A percentile compares a stretch with the other conserved stretches of the same genome.
Evolutionary conservation across 2,329 filamentous ascomycete species (phyloP).

Genomic region (Scedosporium dehoogii): DNA sequence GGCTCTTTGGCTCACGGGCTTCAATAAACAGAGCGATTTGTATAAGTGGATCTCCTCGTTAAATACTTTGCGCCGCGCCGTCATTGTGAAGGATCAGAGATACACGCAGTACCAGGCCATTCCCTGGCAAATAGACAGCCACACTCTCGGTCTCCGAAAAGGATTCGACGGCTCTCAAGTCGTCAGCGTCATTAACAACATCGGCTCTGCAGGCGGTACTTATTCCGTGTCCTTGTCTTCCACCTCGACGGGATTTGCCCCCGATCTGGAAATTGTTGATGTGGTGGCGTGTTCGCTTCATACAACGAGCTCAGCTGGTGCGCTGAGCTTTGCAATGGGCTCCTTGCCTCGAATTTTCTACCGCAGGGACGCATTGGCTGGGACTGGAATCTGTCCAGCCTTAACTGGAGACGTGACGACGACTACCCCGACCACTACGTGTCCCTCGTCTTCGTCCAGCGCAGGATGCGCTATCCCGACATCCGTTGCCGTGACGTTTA

Average conservation of each 20-base stretch:
- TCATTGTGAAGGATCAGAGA: constrained; percentile 8
- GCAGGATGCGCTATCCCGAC: not conserved
- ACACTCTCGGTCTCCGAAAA: constrained; percentile 10
- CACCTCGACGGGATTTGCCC: constrained; percentile 8
- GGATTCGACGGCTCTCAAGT: constrained; percentile 8
- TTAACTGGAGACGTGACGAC: not conserved
- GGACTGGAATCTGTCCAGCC: constrained; percentile 7
- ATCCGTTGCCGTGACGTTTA: constrained; percentile 30
- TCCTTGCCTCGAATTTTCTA: constrained; percentile 10
- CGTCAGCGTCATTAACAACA: constrained; percentile 10
- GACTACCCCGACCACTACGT: not conserved
- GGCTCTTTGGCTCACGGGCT: constrained; percentile 8
- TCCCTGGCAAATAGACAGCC: constrained; percentile 9
- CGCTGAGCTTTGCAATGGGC: constrained; percentile 8
- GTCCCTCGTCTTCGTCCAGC: not conserved
- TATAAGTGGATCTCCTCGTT: constrained; percentile 9
- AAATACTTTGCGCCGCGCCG: constrained; percentile 7
- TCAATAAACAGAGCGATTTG: constrained; percentile 8
- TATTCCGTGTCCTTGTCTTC: constrained; percentile 8
- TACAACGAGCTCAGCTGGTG: constrained; percentile 8
- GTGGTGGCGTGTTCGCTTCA: constrained; percentile 8
- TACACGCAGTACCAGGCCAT: constrained; percentile 10
- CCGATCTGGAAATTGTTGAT: constrained; percentile 9
- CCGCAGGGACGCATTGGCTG: constrained; percentile 6
- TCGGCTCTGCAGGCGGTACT: constrained; percentile 8